Evolutionary conservation across 192 early-diverging fungal species (phyloP), one percentile per base, ranked within the genome.

Genomic region (Podila minutissima): DNA sequence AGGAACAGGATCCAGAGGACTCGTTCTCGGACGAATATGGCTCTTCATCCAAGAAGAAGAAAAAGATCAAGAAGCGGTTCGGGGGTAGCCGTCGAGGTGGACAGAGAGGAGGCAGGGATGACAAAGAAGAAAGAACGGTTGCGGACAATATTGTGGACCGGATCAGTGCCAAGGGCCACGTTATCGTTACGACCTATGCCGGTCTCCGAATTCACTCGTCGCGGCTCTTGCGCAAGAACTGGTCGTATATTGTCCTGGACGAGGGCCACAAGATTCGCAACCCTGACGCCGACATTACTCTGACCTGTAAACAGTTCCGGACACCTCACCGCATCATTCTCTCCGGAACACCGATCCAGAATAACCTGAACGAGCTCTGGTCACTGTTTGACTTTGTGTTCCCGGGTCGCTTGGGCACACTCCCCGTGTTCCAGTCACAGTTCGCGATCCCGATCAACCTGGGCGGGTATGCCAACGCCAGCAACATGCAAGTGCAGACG

Each of bases 201-300:
- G 94, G 94, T 17, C 67, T 97, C 5, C 91, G 93, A 57, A 88
- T 94, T 0, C 93, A 98, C 73, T 76, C 87, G 15, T 84, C 89
- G 11, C 73, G 86, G 0, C 82, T 99, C 5, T 60, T 96, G n/a
- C 87, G 88, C 24, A 86, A 90, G 50, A 81, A 87, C 38, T 99
- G 96, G 96, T 91, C 92, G 5, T 97, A 96, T 62, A 92, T 89
- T 28, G 89, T 99, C 12, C 75, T 99, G 37, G 97, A 99, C 74
- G 97, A 99, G 83, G 97, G 97, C 4, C 97, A 99, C 83, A 96
- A 96, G 83, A 97, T 99, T 41, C 87, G 96, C 46, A 99, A 99
- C 68, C 97, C 96, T 0, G 96, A 99, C 73, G 91, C 97, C 0
- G 95, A 94, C 26, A 91, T 95, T 7, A 98, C 89, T 5, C 57